These are phyloP conservation scores for Erodium chrysanthum DNA, from an alignment of 441 rosid species.

Conservation along the genomic window DNA sequence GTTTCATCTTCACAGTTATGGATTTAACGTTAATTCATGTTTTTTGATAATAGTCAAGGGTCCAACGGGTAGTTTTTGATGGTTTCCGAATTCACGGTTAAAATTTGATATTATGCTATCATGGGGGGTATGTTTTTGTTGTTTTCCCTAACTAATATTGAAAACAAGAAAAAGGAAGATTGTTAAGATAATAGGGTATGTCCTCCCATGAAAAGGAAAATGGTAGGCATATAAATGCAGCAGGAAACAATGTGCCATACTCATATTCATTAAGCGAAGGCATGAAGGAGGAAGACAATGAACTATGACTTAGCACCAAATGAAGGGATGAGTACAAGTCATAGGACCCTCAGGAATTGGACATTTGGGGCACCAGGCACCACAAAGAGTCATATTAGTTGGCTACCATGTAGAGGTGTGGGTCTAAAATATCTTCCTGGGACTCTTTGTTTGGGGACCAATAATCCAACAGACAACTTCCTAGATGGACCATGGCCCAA, in stretches of 20 bases:
- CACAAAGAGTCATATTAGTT: neutral
- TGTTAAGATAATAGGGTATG: neutral
- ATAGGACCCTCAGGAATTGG: slow-evolving; percentile 13
- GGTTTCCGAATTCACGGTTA: too few relatives aligned
- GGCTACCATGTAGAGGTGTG: slow-evolving; percentile 23
- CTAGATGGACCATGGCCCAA: slow-evolving; percentile 22
- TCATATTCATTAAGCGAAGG: neutral
- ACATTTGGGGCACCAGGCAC: slow-evolving; percentile 8
- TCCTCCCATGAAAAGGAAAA: neutral
- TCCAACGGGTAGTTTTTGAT: too few relatives aligned
- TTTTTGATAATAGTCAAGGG: too few relatives aligned
- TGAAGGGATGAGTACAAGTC: slow-evolving; percentile 20
- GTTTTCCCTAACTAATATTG: neutral
- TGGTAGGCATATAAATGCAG: slow-evolving; percentile 11
- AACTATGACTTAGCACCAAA: slow-evolving; percentile 19
- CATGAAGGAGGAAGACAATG: slow-evolving; percentile 11
- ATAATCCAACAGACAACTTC: slow-evolving; percentile 23
- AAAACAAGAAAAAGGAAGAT: neutral
- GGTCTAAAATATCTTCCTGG: slow-evolving; percentile 25
- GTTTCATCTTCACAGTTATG: too few relatives aligned
- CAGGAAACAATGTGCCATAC: neutral
- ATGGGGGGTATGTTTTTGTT: too few relatives aligned
- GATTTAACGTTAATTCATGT: too few relatives aligned
- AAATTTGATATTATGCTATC: too few relatives aligned
- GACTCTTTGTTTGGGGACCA: slow-evolving; percentile 26